Evolutionary conservation across 345 rosid species (phyloP), one percentile per base, ranked within the genome.

Genomic region (Moringa oleifera): DNA sequence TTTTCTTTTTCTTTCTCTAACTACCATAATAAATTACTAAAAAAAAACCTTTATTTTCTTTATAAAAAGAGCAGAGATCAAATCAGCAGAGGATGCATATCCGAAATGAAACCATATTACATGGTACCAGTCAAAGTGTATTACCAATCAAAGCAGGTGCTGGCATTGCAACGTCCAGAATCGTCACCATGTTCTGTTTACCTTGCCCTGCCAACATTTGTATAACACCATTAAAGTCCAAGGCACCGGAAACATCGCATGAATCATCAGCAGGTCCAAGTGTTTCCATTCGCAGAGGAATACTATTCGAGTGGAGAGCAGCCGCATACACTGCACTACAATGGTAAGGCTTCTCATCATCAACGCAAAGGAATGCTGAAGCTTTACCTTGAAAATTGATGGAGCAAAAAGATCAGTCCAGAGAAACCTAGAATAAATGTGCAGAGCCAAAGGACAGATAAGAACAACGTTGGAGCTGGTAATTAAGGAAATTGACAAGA

Each of bases 261-360:
- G 86, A 71, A 66, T 82, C 80, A 19, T 69, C 67, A 55, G 78
- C 57, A 16, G 82, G 83, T 46, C 86, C 85, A 37, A 55, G 68
- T 21, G 72, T 74, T 55, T 76, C 88, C 92, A 85, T 85, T 47
- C 84, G 61, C 75, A 86, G 88, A 53, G 97, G 88, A 55, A 94
- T 79, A 62, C 83, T 82, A 31, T 75, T 62, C 33, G 96, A 82
- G 81, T 94, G 89, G 51, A 90, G 60, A 23, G 96, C 96, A 46
- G 99, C 83, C 16, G 97, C 97, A 37, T 86, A 94, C 51, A 90
- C 79, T 61, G 96, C 92, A 69, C 97, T 86, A 63, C 82, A 70
- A 62, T 80, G 89, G 69, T 90, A 90, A 69, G 87, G 83, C 73
- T 81, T 90, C 79, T 86, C 87, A 64, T 90, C 92, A 54, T 85